phyloP scores from a whole-genome alignment of 2,329 filamentous ascomycete species.

The Drechmeria coniospora region DNA sequence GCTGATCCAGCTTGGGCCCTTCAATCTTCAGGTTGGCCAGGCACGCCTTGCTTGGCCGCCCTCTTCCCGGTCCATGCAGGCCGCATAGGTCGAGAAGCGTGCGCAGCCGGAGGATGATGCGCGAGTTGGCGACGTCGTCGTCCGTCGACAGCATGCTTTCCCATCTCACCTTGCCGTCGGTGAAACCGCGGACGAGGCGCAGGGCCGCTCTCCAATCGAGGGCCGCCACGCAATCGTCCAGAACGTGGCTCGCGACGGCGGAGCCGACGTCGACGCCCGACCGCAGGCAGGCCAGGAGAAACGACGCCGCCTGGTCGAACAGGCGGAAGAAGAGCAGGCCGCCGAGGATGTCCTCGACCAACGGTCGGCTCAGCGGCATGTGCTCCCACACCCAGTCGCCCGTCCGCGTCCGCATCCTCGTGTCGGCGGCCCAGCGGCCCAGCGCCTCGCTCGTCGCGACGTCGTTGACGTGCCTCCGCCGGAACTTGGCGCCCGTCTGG shows the following conservation, averaged over 20 bases:
- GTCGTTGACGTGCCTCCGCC: constrained; percentile 18
- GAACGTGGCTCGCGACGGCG: constrained; percentile 18
- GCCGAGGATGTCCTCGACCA: constrained; percentile 30
- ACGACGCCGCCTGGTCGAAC: constrained; percentile 25
- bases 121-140: constrained; percentile 7
- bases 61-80: constrained; percentile 5
- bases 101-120: constrained; percentile 16
- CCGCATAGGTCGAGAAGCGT: constrained; percentile 22
- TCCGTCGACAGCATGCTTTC: constrained; percentile 9
- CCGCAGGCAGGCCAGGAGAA: constrained; percentile 24
- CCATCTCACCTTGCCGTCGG: constrained; percentile 11
- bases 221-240: constrained; percentile 25
- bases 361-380: constrained; percentile 18
- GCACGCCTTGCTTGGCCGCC: constrained; percentile 4
- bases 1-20: constrained; percentile 5
- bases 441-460: constrained; percentile 12
- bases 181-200: constrained; percentile 15
- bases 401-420: constrained; percentile 9
- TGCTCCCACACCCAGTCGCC: constrained; percentile 25
- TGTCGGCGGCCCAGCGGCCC: constrained; percentile 13
- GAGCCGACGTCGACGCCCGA: constrained; percentile 17
- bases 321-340: constrained; percentile 32
- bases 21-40: constrained; percentile 14
- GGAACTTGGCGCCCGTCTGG: constrained; percentile 22
- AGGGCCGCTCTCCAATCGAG: constrained; percentile 24